Conservation (phyloP, 768 basidiomycete species). For the Psilocybe tampanensis region DNA sequence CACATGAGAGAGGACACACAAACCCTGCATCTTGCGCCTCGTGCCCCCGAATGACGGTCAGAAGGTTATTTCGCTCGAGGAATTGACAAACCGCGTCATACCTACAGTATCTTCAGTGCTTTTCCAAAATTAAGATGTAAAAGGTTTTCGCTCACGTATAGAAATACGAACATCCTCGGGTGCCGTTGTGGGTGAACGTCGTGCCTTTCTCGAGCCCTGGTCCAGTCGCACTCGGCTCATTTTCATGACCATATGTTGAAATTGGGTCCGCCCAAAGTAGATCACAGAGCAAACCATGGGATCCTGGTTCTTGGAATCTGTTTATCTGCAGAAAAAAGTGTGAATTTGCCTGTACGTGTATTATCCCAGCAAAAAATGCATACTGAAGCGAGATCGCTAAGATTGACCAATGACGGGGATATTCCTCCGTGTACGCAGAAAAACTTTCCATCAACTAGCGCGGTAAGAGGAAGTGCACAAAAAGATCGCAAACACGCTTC, state of each 20-base stretch:
- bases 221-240: slow-evolving; percentile 51
- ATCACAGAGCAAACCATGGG: slow-evolving; percentile 90
- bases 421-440: slow-evolving; percentile 98
- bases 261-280: slow-evolving; percentile 96
- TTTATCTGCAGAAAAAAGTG: slow-evolving; percentile 59
- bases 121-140: background rate
- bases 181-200: slow-evolving; percentile 78
- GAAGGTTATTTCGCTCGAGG: slow-evolving; percentile 85
- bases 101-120: slow-evolving; percentile 23
- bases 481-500: slow-evolving; percentile 93
- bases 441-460: slow-evolving; percentile 92
- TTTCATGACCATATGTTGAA: slow-evolving; percentile 84
- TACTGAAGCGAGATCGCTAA: slow-evolving; percentile 59
- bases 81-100: slow-evolving; percentile 93
- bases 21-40: slow-evolving; percentile 97
- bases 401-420: slow-evolving; percentile 79
- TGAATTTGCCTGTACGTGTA: slow-evolving; percentile 1
- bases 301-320: slow-evolving; percentile 93
- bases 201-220: slow-evolving; percentile 57
- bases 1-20: slow-evolving; percentile 19
- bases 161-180: slow-evolving; percentile 90
- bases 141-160: slow-evolving; percentile 69
- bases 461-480: slow-evolving; percentile 86
- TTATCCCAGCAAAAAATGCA: slow-evolving; percentile 4
- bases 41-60: slow-evolving; percentile 95